These are phyloP conservation scores for Floccularia luteovirens DNA, from an alignment of 768 basidiomycete species.

Conservation along the genomic window DNA sequence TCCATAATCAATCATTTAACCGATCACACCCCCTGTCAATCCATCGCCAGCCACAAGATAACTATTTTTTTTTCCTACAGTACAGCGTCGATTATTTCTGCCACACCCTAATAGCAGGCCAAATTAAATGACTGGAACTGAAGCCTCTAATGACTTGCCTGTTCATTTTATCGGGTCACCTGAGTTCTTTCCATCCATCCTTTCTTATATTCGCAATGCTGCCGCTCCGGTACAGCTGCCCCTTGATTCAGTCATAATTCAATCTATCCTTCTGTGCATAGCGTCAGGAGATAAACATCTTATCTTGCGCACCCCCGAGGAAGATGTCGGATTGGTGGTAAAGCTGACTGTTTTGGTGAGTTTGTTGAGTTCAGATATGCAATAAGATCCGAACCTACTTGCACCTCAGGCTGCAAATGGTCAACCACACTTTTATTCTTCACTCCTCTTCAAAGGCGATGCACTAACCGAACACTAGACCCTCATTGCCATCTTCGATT, in stretches of 20 bases:
- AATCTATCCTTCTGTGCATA: constrained; percentile 59
- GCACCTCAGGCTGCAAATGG: not conserved
- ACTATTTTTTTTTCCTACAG: too few species aligned
- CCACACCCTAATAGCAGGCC: not conserved
- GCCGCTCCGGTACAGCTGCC: constrained; percentile 38
- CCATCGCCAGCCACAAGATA: too few species aligned
- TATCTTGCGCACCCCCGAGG: constrained; percentile 55
- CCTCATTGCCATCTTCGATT: constrained; percentile 51
- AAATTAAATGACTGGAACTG: not conserved
- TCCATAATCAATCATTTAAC: too few species aligned
- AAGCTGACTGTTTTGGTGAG: constrained; percentile 54
- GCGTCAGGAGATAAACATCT: constrained; percentile 56
- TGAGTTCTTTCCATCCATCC: constrained; percentile 40
- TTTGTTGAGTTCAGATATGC: too few species aligned
- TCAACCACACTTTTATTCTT: not conserved
- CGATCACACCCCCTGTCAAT: too few species aligned
- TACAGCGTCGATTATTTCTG: not conserved
- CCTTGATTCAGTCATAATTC: constrained; percentile 55
- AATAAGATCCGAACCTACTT: too few species aligned
- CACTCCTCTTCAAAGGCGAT: not conserved
- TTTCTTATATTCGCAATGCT: constrained; percentile 36
- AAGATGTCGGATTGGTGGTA: constrained; percentile 53
- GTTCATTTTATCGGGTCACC: constrained; percentile 32
- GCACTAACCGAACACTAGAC: constrained; percentile 28
- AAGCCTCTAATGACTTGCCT: constrained; percentile 13